Conservation (phyloP, 495 filamentous ascomycete genomes). For the Hyaloscypha variabilis region DNA sequence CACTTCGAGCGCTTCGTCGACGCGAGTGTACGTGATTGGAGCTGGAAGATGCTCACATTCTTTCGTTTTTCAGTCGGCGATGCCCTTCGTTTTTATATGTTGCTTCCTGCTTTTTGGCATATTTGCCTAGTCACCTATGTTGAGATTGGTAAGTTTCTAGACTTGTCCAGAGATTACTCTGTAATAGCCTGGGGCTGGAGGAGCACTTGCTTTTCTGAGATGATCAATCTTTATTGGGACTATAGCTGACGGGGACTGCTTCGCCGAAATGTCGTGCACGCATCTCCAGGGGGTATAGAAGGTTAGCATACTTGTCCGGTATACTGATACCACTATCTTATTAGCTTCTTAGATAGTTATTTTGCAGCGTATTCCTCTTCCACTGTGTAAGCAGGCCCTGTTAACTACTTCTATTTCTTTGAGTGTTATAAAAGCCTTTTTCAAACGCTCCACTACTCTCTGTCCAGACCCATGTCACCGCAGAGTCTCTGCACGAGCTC, state of each 20-base stretch:
- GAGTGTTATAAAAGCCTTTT: too few relatives aligned
- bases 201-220: not conserved
- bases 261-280: not conserved
- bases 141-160: not conserved
- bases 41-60: not conserved
- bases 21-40: not conserved
- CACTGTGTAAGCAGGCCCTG: too few relatives aligned
- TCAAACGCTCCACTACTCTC: too few relatives aligned
- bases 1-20: not conserved
- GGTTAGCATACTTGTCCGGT: not conserved
- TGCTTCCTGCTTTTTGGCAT: not conserved
- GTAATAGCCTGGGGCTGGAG: not conserved
- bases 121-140: slow-evolving; percentile 1
- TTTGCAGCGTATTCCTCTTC: too few relatives aligned
- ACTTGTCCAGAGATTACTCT: not conserved
- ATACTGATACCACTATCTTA: not conserved
- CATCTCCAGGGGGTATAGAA: not conserved
- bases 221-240: not conserved
- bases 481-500: too few relatives aligned
- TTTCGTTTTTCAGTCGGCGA: not conserved
- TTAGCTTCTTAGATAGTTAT: not conserved
- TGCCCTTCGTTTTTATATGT: not conserved
- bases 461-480: too few relatives aligned
- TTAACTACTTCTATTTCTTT: too few relatives aligned
- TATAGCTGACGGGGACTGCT: not conserved